Conservation (phyloP, 2,329 filamentous ascomycete genomes). For the Aureobasidium sp. region DNA sequence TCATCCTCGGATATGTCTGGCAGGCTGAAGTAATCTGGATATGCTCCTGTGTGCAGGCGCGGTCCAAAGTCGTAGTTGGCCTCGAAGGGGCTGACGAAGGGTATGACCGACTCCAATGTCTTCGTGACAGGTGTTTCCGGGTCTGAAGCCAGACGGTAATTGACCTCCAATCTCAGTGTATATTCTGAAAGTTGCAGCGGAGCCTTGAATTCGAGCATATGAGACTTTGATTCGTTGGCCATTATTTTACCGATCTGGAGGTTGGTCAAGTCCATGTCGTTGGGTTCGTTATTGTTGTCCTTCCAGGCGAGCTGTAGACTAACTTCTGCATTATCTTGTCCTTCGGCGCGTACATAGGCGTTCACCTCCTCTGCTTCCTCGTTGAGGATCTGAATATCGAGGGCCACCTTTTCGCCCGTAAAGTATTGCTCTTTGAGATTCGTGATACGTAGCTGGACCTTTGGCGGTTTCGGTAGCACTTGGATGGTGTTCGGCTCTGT, state of each 20-base stretch:
- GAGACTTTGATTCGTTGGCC: slow-evolving; percentile 6
- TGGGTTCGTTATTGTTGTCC: slow-evolving; percentile 20
- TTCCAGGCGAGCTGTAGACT: slow-evolving; percentile 18
- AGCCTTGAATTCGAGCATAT: slow-evolving; percentile 31
- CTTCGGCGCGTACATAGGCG: slow-evolving; percentile 28
- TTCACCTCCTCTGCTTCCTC: slow-evolving; percentile 63
- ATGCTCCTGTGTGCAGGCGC: slow-evolving; percentile 64
- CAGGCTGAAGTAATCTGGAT: slow-evolving; percentile 78
- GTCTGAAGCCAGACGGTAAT: slow-evolving; percentile 75
- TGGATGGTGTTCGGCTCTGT: slow-evolving; percentile 51
- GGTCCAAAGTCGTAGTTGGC: slow-evolving; percentile 84
- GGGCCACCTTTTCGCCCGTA: slow-evolving; percentile 64
- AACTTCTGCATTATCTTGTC: slow-evolving; percentile 4
- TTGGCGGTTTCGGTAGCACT: slow-evolving; percentile 82
- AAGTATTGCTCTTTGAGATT: slow-evolving; percentile 67
- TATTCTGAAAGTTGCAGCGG: slow-evolving; percentile 41
- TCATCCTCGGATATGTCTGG: slow-evolving; percentile 26
- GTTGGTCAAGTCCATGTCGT: slow-evolving; percentile 4
- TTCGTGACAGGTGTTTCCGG: slow-evolving; percentile 73
- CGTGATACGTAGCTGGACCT: slow-evolving; percentile 66
- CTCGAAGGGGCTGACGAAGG: slow-evolving; percentile 77
- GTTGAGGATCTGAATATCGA: slow-evolving; percentile 67
- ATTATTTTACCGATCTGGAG: neutral
- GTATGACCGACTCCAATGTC: slow-evolving; percentile 57
- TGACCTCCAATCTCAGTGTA: slow-evolving; percentile 54